A percentile compares a stretch with the other conserved stretches of the same genome.
phyloP scores from a whole-genome alignment of 192 early-diverging fungal genomes.

The Linderina pennispora region DNA sequence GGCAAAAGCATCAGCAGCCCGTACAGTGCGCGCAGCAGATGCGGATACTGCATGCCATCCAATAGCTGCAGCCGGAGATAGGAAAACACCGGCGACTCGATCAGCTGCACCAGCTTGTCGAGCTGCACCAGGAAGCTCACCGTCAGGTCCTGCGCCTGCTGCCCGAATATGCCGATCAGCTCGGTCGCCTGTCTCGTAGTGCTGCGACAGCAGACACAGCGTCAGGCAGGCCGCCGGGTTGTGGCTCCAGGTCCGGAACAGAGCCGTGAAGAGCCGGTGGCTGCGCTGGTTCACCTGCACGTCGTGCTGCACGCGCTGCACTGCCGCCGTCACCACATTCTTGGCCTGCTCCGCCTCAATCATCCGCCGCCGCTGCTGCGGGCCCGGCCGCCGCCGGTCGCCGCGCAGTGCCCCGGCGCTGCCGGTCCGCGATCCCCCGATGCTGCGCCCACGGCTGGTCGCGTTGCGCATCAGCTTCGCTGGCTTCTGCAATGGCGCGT shows the following conservation, averaged over 20 bases:
- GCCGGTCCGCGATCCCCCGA: not conserved
- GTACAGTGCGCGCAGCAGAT: constrained; percentile 88
- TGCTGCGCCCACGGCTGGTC: not conserved
- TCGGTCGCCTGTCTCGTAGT: constrained; percentile 87
- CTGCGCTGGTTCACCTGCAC: constrained; percentile 47
- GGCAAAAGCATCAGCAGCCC: constrained; percentile 96
- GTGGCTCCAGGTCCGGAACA: constrained; percentile 96
- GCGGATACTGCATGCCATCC: constrained; percentile 86
- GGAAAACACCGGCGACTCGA: constrained; percentile 98
- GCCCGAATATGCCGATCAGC: constrained; percentile 78
- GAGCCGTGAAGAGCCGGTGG: constrained; percentile 70
- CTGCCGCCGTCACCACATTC: constrained; percentile 4
- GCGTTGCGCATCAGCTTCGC: constrained; percentile 4
- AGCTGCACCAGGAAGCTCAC: constrained; percentile 93
- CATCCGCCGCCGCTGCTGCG: not conserved
- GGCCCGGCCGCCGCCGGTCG: not conserved
- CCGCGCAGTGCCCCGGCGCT: not conserved
- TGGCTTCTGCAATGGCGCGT: constrained; percentile 1
- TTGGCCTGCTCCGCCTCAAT: constrained; percentile 7
- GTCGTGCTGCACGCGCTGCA: constrained; percentile 19
- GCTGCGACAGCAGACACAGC: constrained; percentile 93
- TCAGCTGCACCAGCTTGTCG: constrained; percentile 95
- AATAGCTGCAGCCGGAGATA: constrained; percentile 88
- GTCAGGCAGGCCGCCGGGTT: constrained; percentile 92
- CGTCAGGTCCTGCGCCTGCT: constrained; percentile 77